Conservation (phyloP, 805 yeast genomes). For the Blastobotrys parvus region DNA sequence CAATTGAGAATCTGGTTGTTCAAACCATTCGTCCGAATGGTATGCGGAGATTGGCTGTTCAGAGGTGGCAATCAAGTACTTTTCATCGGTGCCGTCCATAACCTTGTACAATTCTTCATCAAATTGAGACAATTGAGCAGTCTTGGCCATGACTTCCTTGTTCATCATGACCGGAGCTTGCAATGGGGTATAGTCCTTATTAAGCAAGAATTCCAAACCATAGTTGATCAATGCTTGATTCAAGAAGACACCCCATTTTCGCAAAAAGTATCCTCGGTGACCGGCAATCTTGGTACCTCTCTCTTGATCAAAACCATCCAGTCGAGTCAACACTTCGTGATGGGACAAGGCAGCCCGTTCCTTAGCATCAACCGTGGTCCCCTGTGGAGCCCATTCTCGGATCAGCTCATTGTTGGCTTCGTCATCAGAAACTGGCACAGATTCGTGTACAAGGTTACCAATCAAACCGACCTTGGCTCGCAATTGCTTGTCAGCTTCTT, state of each 20-base stretch:
- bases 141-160: constrained; percentile 98
- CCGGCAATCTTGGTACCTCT: constrained; percentile 97
- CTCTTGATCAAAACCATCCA: constrained; percentile 98
- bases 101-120: constrained; percentile 98
- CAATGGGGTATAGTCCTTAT: constrained; percentile 75
- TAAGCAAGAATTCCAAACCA: constrained; percentile 76
- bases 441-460: constrained; percentile 90
- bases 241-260: constrained; percentile 92
- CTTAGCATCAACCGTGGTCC: constrained; percentile 48
- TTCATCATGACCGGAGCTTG: constrained; percentile 99
- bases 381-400: constrained; percentile 80
- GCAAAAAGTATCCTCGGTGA: constrained; percentile 95
- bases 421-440: constrained; percentile 78
- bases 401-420: constrained; percentile 89
- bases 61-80: constrained; percentile 94
- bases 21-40: constrained; percentile 98
- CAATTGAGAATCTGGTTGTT: constrained; percentile 91
- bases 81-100: constrained; percentile 94
- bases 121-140: constrained; percentile 95
- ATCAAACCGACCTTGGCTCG: constrained; percentile 77
- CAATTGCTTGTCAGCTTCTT: constrained; percentile 67
- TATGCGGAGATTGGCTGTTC: constrained; percentile 99
- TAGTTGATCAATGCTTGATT: constrained; percentile 97
- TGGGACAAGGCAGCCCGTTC: constrained; percentile 88
- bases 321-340: constrained; percentile 86